Conservation (phyloP, 176 grass and related monocot genomes). For the Bromus sterilis region DNA sequence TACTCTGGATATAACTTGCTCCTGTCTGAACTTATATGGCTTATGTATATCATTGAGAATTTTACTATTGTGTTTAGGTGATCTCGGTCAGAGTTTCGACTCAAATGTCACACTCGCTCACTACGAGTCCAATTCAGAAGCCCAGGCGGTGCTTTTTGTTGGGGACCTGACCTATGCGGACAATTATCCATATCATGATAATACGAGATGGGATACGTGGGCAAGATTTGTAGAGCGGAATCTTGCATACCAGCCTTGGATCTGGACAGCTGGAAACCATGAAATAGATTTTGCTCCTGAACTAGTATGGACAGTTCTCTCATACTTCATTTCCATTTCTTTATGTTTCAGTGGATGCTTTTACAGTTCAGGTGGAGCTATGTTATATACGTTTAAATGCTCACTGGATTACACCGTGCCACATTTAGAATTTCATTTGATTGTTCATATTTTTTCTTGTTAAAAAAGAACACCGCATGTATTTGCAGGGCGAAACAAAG, state of each 20-base stretch:
- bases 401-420: not conserved
- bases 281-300: constrained; percentile 84
- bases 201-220: constrained; percentile 96
- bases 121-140: constrained; percentile 67
- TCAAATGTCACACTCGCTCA: constrained; percentile 77
- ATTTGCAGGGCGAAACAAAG: constrained; percentile 70
- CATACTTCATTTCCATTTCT: not conserved
- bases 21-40: not conserved
- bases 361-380: not conserved
- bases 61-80: constrained; percentile 45
- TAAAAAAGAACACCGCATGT: not conserved
- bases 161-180: constrained; percentile 89
- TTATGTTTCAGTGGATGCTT: not conserved
- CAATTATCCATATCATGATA: constrained; percentile 73
- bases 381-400: not conserved
- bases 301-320: constrained; percentile 45
- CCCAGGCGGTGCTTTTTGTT: constrained; percentile 61
- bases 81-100: constrained; percentile 86
- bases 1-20: not conserved
- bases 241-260: constrained; percentile 89
- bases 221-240: constrained; percentile 83
- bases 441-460: not conserved
- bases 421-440: not conserved
- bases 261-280: constrained; percentile 94
- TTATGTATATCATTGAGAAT: not conserved